Evolutionary conservation across 768 basidiomycete genomes (phyloP), one percentile per base, ranked within the genome.

Genomic region (Candolleomyces aberdarensis): DNA sequence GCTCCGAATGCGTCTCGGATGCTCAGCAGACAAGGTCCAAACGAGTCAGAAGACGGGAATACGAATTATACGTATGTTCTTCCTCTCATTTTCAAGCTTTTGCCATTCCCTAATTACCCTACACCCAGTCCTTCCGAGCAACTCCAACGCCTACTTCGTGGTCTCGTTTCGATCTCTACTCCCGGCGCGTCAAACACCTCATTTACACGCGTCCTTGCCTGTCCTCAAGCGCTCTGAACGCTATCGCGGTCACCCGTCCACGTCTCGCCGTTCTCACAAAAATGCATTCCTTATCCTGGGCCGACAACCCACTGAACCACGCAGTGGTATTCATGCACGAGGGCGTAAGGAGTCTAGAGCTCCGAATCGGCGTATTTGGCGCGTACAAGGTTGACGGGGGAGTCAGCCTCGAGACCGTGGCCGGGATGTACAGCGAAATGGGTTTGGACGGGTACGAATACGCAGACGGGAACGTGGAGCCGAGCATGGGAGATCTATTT

Each of bases 171-270:
- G 59, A 60, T 26, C 62, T 59, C 41, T 70, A 70, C 53, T 58
- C 69, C 26, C 62, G 62, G 39, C 65, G 65, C 59, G 66, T 68
- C n/a, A 64, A 66, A 32, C 62, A 63, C 32, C 66, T 70, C 56
- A 47, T 62, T 19, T 65, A 62, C 62, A 72, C 58, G 49, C 62
- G 63, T 7, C 53, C 48, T 3, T 56, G 55, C 22, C n/a, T 44
- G 2, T 55, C 43, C 6, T 19, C 51, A 10, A 8, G 10, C 32
- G 29, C 44, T 3, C 43, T 63, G 32, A 48, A 44, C 40, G 56
- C 54, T 1, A 61, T 64, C 52, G 63, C 57, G 5, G 44, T 60
- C 17, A 64, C 63, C 26, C 56, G 63, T 43, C 57, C 49, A 4
- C 44, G 55, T 26, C n/a, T 64, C 29, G 36, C 44, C 1, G 58